Evolutionary conservation across 495 filamentous ascomycete genomes (phyloP).

Genomic region (Penicillium bialowiezense): DNA sequence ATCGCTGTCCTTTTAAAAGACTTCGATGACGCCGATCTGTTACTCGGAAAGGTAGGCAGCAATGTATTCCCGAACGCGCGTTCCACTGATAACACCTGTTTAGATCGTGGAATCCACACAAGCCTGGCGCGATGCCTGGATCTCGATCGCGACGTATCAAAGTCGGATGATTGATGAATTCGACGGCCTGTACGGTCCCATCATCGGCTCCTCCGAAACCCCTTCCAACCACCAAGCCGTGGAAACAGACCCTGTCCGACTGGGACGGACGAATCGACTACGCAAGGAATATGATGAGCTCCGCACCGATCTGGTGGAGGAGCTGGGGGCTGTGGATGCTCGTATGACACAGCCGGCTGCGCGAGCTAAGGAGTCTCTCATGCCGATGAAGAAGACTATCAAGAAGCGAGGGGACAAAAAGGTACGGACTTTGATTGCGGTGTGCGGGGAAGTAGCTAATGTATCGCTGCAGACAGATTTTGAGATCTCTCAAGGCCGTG

Average conservation of each 20-base stretch:
- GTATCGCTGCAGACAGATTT: constrained; percentile 59
- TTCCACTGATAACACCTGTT: constrained; percentile 5
- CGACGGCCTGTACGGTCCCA: constrained; percentile 78
- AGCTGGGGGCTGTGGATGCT: constrained; percentile 69
- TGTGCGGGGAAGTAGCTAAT: too few species aligned
- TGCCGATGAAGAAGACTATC: constrained; percentile 82
- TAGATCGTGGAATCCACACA: constrained; percentile 81
- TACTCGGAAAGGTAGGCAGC: constrained; percentile 63
- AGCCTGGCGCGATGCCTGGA: constrained; percentile 85
- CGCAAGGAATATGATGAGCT: constrained; percentile 71
- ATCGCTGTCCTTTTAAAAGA: constrained; percentile 75
- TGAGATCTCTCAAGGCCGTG: constrained; percentile 74
- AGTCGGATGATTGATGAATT: constrained; percentile 66
- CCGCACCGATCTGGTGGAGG: constrained; percentile 69
- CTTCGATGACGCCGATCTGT: constrained; percentile 79
- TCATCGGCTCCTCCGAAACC: constrained; percentile 61
- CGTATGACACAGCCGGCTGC: constrained; percentile 70
- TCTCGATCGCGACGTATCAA: constrained; percentile 69
- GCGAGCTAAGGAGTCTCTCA: constrained; percentile 67
- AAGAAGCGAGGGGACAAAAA: constrained; percentile 90
- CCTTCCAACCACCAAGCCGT: constrained; percentile 48
- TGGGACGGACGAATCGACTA: constrained; percentile 66
- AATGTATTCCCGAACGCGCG: constrained; percentile 4
- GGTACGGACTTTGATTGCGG: constrained; percentile 34
- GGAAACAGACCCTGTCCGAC: constrained; percentile 59